Conservation (phyloP, 495 filamentous ascomycete species). For the Daldinia vernicosa region DNA sequence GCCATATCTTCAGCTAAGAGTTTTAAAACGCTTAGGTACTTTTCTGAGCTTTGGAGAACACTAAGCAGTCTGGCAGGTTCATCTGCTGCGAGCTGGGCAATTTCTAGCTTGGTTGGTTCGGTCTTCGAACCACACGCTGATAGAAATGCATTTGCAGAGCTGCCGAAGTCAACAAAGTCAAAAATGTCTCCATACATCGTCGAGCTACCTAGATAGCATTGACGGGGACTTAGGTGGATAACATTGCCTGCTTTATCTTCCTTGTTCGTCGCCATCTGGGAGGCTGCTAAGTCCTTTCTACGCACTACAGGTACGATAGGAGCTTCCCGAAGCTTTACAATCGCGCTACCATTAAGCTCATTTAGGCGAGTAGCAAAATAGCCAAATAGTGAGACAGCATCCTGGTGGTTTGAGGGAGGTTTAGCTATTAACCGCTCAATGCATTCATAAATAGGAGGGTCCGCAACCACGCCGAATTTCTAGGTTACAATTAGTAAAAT, state of each 20-base stretch:
- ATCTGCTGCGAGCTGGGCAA: conserved; percentile 77
- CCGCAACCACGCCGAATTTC: conserved; percentile 82
- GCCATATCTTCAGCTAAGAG: conserved; percentile 75
- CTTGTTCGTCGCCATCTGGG: conserved; percentile 36
- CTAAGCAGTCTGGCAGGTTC: conserved; percentile 83
- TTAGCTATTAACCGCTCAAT: conserved; percentile 71
- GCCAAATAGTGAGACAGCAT: conserved; percentile 75
- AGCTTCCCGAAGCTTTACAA: conserved; percentile 66
- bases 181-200: conserved; percentile 86
- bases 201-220: conserved; percentile 80
- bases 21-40: conserved; percentile 82
- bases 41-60: conserved; percentile 78
- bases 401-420: conserved; percentile 70
- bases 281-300: conserved; percentile 26
- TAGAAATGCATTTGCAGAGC: conserved; percentile 86
- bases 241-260: conserved; percentile 41
- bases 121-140: conserved; percentile 85
- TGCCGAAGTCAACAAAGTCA: conserved; percentile 94
- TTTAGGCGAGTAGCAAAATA: conserved; percentile 81
- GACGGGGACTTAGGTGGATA: conserved; percentile 65
- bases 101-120: conserved; percentile 85
- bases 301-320: conserved; percentile 74
- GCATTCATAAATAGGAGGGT: conserved; percentile 81
- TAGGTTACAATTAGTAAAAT: conserved; percentile 23
- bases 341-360: conserved; percentile 71